Percentiles rank a stretch among this genome's conserved stretches.
Evolutionary conservation across 2,329 filamentous ascomycete genomes (phyloP).

Genomic region (Monilinia aucupariae): DNA sequence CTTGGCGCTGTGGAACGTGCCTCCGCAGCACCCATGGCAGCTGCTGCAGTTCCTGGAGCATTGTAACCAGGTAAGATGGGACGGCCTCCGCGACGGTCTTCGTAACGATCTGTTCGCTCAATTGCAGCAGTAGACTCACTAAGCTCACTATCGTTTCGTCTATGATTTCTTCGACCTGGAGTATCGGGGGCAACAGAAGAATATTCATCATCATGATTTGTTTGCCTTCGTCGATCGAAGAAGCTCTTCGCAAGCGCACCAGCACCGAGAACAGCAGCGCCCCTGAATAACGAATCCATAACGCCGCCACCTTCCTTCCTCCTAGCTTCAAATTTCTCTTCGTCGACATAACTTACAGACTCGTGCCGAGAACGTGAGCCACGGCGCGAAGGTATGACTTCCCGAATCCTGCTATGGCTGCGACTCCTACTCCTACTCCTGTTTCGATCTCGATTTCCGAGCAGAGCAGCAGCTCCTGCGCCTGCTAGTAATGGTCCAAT

Average conservation of each 20-base stretch:
- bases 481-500: slow-evolving; percentile 52
- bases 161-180: slow-evolving; percentile 44
- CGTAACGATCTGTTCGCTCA: slow-evolving; percentile 25
- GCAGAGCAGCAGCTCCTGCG: slow-evolving; percentile 49
- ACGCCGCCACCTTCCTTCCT: slow-evolving; percentile 48
- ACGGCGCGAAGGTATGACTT: slow-evolving; percentile 48
- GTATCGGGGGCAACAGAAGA: slow-evolving; percentile 59
- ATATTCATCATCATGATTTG: slow-evolving; percentile 50
- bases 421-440: slow-evolving; percentile 23
- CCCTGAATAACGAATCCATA: slow-evolving; percentile 54
- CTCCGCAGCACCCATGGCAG: slow-evolving; percentile 44
- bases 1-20: slow-evolving; percentile 34
- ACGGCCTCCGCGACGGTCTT: slow-evolving; percentile 31
- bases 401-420: slow-evolving; percentile 20
- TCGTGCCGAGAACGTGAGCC: slow-evolving; percentile 40
- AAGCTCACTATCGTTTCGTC: slow-evolving; percentile 38
- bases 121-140: slow-evolving; percentile 41
- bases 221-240: slow-evolving; percentile 47
- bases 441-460: slow-evolving; percentile 37
- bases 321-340: slow-evolving; percentile 54
- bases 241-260: slow-evolving; percentile 56
- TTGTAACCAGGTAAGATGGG: slow-evolving; percentile 45
- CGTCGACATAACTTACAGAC: slow-evolving; percentile 50
- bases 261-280: slow-evolving; percentile 58
- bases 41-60: slow-evolving; percentile 41